Conservation (phyloP, 176 grass and related monocot genomes). For the Musa schizocarpa region DNA sequence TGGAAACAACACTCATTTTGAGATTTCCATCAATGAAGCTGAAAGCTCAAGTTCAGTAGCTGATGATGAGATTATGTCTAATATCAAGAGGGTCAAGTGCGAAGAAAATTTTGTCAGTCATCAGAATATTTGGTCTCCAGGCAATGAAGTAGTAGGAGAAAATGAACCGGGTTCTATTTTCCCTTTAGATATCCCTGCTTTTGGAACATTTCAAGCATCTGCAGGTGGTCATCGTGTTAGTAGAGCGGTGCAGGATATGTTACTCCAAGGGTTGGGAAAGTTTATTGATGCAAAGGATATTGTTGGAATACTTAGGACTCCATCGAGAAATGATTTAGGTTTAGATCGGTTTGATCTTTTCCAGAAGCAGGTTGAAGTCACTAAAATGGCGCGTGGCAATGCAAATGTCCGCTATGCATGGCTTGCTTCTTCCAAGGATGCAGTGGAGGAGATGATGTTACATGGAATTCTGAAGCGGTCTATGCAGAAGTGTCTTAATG, state of each 20-base stretch:
- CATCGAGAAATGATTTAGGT: slow-evolving; percentile 36
- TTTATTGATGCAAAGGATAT: slow-evolving; percentile 62
- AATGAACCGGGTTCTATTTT: slow-evolving; percentile 43
- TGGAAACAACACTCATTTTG: slow-evolving; percentile 24
- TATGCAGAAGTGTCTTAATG: slow-evolving; percentile 34
- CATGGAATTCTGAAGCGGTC: slow-evolving; percentile 40
- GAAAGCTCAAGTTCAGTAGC: slow-evolving; percentile 83
- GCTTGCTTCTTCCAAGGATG: slow-evolving; percentile 70
- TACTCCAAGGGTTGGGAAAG: slow-evolving; percentile 54
- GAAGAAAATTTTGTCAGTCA: slow-evolving; percentile 15
- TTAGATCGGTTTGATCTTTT: slow-evolving; percentile 51
- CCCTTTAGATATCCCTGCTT: slow-evolving; percentile 22
- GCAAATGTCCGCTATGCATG: slow-evolving; percentile 96
- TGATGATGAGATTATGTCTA: slow-evolving; percentile 40
- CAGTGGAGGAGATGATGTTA: slow-evolving; percentile 67
- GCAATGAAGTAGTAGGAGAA: slow-evolving; percentile 54
- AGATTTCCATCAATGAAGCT: slow-evolving; percentile 53
- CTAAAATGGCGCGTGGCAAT: slow-evolving; percentile 40
- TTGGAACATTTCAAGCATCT: slow-evolving; percentile 17
- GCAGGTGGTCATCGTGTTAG: slow-evolving; percentile 25
- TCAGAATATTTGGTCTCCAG: slow-evolving; percentile 13
- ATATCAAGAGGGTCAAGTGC: slow-evolving; percentile 38
- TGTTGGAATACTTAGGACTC: slow-evolving; percentile 57
- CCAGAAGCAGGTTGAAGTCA: slow-evolving; percentile 49
- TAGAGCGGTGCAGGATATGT: slow-evolving; percentile 63